phyloP scores from a whole-genome alignment of 2,329 filamentous ascomycete species.

The Neoarthrinium moseri region DNA sequence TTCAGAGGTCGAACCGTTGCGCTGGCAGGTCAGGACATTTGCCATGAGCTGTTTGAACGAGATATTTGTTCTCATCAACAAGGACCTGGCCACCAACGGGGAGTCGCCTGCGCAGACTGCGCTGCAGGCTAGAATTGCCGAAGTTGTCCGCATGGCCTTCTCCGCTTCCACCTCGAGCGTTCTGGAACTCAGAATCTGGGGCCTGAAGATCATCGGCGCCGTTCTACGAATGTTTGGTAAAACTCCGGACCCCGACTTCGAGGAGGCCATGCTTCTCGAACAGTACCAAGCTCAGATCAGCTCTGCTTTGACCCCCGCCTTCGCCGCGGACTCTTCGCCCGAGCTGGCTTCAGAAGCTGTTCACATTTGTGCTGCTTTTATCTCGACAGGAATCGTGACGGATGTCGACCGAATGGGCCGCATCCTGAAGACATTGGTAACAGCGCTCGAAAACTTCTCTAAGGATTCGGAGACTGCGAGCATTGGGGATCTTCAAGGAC shows the following conservation, averaged over 20 bases:
- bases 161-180: slow-evolving; percentile 95
- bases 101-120: slow-evolving; percentile 76
- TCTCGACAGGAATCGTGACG: slow-evolving; percentile 94
- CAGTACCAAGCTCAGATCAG: slow-evolving; percentile 99
- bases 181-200: slow-evolving; percentile 84
- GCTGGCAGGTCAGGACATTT: slow-evolving; percentile 95
- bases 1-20: slow-evolving; percentile 79
- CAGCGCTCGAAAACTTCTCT: slow-evolving; percentile 88
- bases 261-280: slow-evolving; percentile 93
- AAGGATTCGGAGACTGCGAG: slow-evolving; percentile 76
- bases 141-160: slow-evolving; percentile 95
- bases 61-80: slow-evolving; percentile 74
- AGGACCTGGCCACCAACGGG: slow-evolving; percentile 75
- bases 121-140: slow-evolving; percentile 80
- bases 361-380: slow-evolving; percentile 97
- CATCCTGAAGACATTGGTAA: slow-evolving; percentile 89
- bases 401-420: slow-evolving; percentile 98
- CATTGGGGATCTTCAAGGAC: slow-evolving; percentile 88
- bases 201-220: slow-evolving; percentile 89
- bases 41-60: slow-evolving; percentile 87
- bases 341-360: slow-evolving; percentile 95
- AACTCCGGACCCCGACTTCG: slow-evolving; percentile 92
- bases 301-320: slow-evolving; percentile 92
- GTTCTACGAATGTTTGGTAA: slow-evolving; percentile 95
- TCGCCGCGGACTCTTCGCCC: slow-evolving; percentile 91